Percentiles rank a stretch among this genome's conserved stretches.
Conservation (phyloP, 148 eudicot genomes). For the Heliamphora exappendiculata region DNA sequence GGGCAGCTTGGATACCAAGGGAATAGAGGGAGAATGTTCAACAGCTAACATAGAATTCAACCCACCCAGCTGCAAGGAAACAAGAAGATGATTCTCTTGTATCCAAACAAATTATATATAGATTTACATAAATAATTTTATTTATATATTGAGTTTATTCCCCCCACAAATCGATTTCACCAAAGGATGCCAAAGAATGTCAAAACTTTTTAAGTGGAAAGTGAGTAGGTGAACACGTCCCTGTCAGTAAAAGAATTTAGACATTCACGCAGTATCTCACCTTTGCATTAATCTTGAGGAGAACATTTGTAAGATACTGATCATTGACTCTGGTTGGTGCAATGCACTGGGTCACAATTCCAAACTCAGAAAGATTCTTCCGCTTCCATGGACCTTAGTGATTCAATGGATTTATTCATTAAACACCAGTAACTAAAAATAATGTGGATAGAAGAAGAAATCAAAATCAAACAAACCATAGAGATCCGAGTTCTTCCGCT, state of each 20-base stretch:
- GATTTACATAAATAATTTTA: too few relatives aligned
- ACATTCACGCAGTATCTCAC: conserved; percentile 22
- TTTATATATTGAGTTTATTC: too few relatives aligned
- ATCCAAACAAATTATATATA: too few relatives aligned
- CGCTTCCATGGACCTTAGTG: conserved; percentile 83
- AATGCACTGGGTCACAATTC: conserved; percentile 85
- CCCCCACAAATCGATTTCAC: too few relatives aligned
- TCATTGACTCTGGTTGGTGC: conserved; percentile 78
- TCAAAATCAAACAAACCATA: conserved; percentile 44
- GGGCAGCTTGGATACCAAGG: conserved; percentile 61
- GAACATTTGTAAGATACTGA: conserved; percentile 76
- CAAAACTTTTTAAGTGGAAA: neutral
- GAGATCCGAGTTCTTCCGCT: conserved; percentile 78
- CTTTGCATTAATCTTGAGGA: conserved; percentile 92
- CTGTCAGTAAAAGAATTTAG: neutral
- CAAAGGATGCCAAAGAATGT: neutral
- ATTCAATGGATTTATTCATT: neutral
- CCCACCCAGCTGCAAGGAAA: conserved; percentile 60
- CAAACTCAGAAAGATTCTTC: conserved; percentile 69
- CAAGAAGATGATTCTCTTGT: neutral
- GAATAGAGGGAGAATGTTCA: conserved; percentile 53
- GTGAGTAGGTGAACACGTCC: neutral
- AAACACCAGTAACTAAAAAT: neutral
- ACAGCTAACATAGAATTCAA: conserved; percentile 54
- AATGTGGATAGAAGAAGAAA: neutral